Percentiles rank a stretch among this genome's conserved stretches.
phyloP scores from a whole-genome alignment of 768 basidiomycete genomes.

The Panaeolus papilionaceus region DNA sequence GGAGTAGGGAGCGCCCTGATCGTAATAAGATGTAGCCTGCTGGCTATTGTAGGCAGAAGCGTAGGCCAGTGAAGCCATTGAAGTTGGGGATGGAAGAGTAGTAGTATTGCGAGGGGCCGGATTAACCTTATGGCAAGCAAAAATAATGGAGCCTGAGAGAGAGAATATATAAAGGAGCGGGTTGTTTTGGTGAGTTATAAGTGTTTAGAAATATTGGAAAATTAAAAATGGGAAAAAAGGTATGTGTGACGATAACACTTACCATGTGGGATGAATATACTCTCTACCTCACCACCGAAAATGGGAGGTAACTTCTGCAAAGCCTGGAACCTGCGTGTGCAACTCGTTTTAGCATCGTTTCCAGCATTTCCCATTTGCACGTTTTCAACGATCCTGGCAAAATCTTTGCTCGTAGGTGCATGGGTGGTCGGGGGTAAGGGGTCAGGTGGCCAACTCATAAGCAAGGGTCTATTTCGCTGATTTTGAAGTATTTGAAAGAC shows the following conservation, averaged over 20 bases:
- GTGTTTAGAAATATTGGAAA: slow-evolving; percentile 31
- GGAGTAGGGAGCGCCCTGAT: slow-evolving; percentile 46
- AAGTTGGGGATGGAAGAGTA: slow-evolving; percentile 40
- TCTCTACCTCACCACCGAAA: slow-evolving; percentile 73
- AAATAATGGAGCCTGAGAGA: slow-evolving; percentile 66
- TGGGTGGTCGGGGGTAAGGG: slow-evolving; percentile 38
- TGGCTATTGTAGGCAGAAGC: slow-evolving; percentile 42
- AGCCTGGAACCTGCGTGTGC: slow-evolving; percentile 84
- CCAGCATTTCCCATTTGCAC: slow-evolving; percentile 64
- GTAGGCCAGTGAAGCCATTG: slow-evolving; percentile 56
- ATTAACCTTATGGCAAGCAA: slow-evolving; percentile 75
- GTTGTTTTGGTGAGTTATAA: slow-evolving; percentile 36
- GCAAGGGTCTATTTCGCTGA: slow-evolving; percentile 57
- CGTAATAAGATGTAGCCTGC: slow-evolving; percentile 45
- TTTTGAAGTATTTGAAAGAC: slow-evolving; percentile 85
- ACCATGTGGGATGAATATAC: slow-evolving; percentile 93
- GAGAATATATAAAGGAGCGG: slow-evolving; percentile 17
- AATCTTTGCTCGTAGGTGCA: slow-evolving; percentile 50
- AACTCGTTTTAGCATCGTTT: slow-evolving; percentile 83
- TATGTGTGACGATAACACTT: slow-evolving; percentile 30
- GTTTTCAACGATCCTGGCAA: slow-evolving; percentile 68
- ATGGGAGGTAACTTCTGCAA: slow-evolving; percentile 66
- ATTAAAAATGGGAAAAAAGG: slow-evolving; percentile 18
- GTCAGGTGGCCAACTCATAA: slow-evolving; percentile 83
- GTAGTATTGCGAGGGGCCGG: slow-evolving; percentile 46